phyloP scores from a whole-genome alignment of 2,329 filamentous ascomycete genomes.

The Coleophoma cylindrospora region DNA sequence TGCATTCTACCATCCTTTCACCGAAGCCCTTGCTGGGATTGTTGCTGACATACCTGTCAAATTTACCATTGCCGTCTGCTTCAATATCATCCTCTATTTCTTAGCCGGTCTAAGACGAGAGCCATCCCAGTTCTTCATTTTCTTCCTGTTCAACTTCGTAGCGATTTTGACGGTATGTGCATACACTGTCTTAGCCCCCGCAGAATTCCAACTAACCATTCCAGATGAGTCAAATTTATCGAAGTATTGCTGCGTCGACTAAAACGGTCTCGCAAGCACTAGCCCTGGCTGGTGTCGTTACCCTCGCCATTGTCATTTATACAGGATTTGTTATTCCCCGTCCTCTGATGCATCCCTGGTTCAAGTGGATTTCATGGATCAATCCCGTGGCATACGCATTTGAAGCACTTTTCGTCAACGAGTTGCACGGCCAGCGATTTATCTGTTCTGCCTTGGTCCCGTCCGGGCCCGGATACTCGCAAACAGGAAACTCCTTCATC shows the following conservation, averaged over 20 bases:
- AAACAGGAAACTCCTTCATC: constrained; percentile 34
- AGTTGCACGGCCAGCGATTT: constrained; percentile 74
- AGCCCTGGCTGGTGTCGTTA: constrained; percentile 53
- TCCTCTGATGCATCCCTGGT: constrained; percentile 69
- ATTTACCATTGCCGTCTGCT: constrained; percentile 64
- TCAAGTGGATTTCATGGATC: constrained; percentile 70
- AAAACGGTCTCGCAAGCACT: constrained; percentile 64
- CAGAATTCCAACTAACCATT: constrained; percentile 72
- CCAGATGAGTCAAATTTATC: constrained; percentile 65
- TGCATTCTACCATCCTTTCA: constrained; percentile 84
- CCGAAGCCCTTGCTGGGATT: constrained; percentile 84
- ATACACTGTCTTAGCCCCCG: constrained; percentile 32
- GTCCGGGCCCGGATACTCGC: constrained; percentile 31
- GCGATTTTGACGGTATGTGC: constrained; percentile 55
- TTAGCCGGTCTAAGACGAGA: constrained; percentile 67
- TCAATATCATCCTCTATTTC: constrained; percentile 83
- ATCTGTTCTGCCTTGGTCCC: constrained; percentile 39
- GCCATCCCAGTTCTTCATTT: constrained; percentile 79
- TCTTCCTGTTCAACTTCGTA: constrained; percentile 37
- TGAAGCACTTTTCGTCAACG: constrained; percentile 77
- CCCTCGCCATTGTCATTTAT: constrained; percentile 25
- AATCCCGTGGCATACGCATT: constrained; percentile 67
- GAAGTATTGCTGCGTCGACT: constrained; percentile 69
- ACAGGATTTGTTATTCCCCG: constrained; percentile 37
- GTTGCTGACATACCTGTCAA: constrained; percentile 84